A percentile compares a stretch with the other conserved stretches of the same genome.
Evolutionary conservation across 140 eudicot genomes (phyloP).

Genomic region (Oenanthe javanica): DNA sequence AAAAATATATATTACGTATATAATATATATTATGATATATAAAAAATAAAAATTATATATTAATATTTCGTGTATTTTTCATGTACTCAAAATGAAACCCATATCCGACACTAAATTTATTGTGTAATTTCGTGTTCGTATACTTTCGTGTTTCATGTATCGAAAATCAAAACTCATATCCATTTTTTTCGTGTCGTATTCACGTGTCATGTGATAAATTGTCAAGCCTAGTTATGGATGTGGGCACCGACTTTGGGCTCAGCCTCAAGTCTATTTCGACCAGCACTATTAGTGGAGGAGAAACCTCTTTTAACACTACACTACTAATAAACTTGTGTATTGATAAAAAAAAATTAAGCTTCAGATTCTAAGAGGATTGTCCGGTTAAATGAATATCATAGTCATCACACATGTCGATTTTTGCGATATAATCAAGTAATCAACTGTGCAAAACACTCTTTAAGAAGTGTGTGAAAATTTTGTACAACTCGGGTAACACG

Average conservation of each 20-base stretch:
- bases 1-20: too few relatives aligned
- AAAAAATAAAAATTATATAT: too few relatives aligned
- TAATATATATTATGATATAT: too few relatives aligned
- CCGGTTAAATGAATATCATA: too few relatives aligned
- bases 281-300: neutral
- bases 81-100: too few relatives aligned
- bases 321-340: neutral
- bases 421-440: neutral
- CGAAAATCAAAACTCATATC: too few relatives aligned
- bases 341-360: neutral
- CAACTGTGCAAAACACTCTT: neutral
- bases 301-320: neutral
- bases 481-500: neutral
- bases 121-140: too few relatives aligned
- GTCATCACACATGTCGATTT: neutral
- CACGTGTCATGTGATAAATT: too few relatives aligned
- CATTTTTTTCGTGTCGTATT: too few relatives aligned
- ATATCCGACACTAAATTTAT: too few relatives aligned
- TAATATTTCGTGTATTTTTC: too few relatives aligned
- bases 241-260: neutral
- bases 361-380: neutral
- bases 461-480: neutral
- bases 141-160: too few relatives aligned
- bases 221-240: neutral
- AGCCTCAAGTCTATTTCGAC: neutral